Evolutionary conservation across 2,329 filamentous ascomycete species (phyloP).

Genomic region (Salinomyces thailandicus): DNA sequence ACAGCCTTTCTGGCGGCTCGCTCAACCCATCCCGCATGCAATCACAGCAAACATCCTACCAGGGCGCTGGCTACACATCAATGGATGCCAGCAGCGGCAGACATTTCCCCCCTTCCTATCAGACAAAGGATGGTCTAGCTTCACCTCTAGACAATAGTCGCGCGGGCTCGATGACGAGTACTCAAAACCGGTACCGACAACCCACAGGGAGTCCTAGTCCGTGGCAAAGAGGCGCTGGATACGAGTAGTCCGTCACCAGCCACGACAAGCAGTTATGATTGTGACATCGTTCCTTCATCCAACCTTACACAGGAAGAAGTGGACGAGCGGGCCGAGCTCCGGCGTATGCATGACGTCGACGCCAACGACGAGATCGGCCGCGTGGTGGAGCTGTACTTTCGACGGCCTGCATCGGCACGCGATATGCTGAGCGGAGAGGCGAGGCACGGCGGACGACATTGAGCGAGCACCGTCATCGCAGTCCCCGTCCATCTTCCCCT

Average conservation of each 20-base stretch:
- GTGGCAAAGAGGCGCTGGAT: slow-evolving; percentile 56
- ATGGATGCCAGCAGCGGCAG: slow-evolving; percentile 28
- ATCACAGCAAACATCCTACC: slow-evolving; percentile 19
- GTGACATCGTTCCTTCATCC: neutral
- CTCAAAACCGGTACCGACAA: slow-evolving; percentile 14
- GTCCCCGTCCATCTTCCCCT: too few relatives aligned
- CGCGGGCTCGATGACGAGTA: slow-evolving; percentile 6
- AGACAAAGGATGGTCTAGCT: slow-evolving; percentile 25
- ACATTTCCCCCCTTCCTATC: slow-evolving; percentile 29
- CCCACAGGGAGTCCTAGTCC: slow-evolving; percentile 45
- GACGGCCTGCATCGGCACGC: slow-evolving; percentile 3
- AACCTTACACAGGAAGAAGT: neutral
- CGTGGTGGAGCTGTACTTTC: slow-evolving; percentile 6
- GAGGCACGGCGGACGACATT: too few relatives aligned
- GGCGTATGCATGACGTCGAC: slow-evolving; percentile 1
- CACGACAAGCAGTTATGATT: neutral
- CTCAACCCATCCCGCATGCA: slow-evolving; percentile 36
- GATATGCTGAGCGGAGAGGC: too few relatives aligned
- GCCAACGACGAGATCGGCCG: slow-evolving; percentile 3
- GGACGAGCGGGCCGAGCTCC: neutral
- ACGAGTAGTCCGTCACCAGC: slow-evolving; percentile 46
- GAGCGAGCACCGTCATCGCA: too few relatives aligned
- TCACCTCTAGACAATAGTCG: slow-evolving; percentile 9
- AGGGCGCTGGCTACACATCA: slow-evolving; percentile 33
- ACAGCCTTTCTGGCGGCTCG: slow-evolving; percentile 49